phyloP scores from a whole-genome alignment of 2,329 filamentous ascomycete species.

The Calonectria leucothoes region DNA sequence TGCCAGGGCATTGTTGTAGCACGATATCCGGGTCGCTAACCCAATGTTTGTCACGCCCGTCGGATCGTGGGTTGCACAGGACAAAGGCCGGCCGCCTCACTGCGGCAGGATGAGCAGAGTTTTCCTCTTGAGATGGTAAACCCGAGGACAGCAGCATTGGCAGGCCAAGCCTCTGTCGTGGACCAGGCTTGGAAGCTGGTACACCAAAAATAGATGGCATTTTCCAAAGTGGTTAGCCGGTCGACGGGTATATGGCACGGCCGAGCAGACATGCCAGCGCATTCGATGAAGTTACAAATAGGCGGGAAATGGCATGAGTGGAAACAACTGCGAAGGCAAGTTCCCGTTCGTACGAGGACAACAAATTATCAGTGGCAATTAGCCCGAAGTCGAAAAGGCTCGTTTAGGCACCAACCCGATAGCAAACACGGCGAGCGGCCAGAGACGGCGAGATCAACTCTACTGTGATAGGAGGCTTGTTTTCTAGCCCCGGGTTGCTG shows the following conservation, averaged over 20 bases:
- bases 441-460: background rate
- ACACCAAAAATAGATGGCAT: slow-evolving; percentile 11
- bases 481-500: background rate
- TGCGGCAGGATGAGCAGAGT: background rate
- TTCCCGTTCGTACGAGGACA: background rate
- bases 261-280: background rate
- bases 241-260: background rate
- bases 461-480: background rate
- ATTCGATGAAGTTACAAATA: background rate
- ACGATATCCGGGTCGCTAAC: slow-evolving; percentile 30
- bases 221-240: background rate
- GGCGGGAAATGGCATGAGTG: background rate
- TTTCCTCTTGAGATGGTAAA: background rate
- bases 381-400: background rate
- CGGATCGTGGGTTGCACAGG: slow-evolving; percentile 29
- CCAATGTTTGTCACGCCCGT: slow-evolving; percentile 38
- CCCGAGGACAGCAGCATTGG: background rate
- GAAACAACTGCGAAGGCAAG: background rate
- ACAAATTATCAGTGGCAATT: background rate
- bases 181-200: background rate
- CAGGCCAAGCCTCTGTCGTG: background rate
- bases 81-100: slow-evolving; percentile 5
- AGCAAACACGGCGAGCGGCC: background rate
- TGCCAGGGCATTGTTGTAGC: slow-evolving; percentile 29
- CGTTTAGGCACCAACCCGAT: slow-evolving; percentile 17